Base-by-base conservation (phyloP, 306 rosid genomes). In the Mucuna pruriens region DNA sequence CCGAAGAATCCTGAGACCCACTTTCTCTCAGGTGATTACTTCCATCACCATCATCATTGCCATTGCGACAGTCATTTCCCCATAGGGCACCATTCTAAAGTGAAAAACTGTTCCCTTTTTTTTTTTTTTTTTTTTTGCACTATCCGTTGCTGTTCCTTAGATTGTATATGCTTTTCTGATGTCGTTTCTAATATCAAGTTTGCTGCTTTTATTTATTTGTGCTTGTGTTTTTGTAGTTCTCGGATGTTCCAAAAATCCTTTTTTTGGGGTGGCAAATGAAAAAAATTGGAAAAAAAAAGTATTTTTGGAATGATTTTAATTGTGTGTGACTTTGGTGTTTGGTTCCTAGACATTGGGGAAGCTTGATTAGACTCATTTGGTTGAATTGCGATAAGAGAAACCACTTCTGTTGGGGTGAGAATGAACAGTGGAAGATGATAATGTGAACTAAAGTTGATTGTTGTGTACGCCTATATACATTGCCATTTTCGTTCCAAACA, bases 21-120 rank as follows among this genome's bases (percentile, higher is more conserved):
- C 11, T 75, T 86, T 72, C 62, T 79, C 0, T 75, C 88, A 76
- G 89, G 91, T 86, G 1, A 52, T 39, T 25, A 8, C 46, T 16
- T 13, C 4, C 10, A 17, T 55, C n/a, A 31, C n/a, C 6, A 1
- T 69, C 51, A 6, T 22, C 45, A 15, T 61, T 74, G 9, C 46
- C 45, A 15, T 48, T 74, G 9, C 46, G n/a, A n/a, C n/a, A n/a
- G n/a, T n/a, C n/a, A n/a, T n/a, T n/a, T n/a, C n/a, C n/a, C 31
- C 26, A 67, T 54, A 33, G 31, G 66, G 57, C 22, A 70, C 34
- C 46, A 8, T 23, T 60, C 20, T 38, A 66, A 66, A 39, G 26
- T 45, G 60, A 5, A 83, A 78, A 74, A 40, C 16, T 38, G 5
- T 45, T 57, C 36, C 64, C 15, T 54, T 29, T 52, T 5, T 78